Percentiles rank a stretch among this genome's conserved stretches.
These are phyloP conservation scores for Musa balbisiana DNA, from an alignment of 202 grass and related monocot genomes.

Conservation along the genomic window DNA sequence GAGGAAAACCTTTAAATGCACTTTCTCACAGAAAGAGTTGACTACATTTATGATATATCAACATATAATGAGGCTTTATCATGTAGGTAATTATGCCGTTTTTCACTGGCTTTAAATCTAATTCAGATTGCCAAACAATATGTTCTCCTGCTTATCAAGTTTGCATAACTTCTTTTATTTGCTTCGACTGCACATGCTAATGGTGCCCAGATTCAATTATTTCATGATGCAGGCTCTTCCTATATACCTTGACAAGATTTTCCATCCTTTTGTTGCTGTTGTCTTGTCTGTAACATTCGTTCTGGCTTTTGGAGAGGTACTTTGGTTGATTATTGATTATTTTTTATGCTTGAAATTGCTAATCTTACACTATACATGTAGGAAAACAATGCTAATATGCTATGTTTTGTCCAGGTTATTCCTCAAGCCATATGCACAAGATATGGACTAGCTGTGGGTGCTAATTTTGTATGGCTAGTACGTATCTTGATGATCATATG, in stretches of 20 bases:
- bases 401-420: slow-evolving; percentile 67
- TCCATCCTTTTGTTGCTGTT: slow-evolving; percentile 97
- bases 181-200: not conserved
- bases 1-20: no score
- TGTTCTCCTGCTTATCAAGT: not conserved
- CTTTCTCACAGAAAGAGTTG: no score
- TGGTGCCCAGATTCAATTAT: not conserved
- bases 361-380: slow-evolving; percentile 22
- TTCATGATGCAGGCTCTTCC: slow-evolving; percentile 74
- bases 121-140: not conserved
- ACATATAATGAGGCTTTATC: not conserved
- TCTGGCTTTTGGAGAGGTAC: slow-evolving; percentile 92
- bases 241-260: slow-evolving; percentile 93
- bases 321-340: slow-evolving; percentile 1
- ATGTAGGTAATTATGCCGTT: not conserved
- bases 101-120: not conserved
- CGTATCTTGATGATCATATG: slow-evolving; percentile 86
- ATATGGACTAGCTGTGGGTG: slow-evolving; percentile 95
- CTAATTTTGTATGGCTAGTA: slow-evolving; percentile 97
- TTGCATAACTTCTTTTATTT: slow-evolving; percentile 19
- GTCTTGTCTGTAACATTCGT: slow-evolving; percentile 98
- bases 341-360: slow-evolving; percentile 7
- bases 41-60: not conserved
- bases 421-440: slow-evolving; percentile 99
- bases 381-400: slow-evolving; percentile 2